phyloP scores from a whole-genome alignment of 2,329 filamentous ascomycete species.

The Xylaria sp. region DNA sequence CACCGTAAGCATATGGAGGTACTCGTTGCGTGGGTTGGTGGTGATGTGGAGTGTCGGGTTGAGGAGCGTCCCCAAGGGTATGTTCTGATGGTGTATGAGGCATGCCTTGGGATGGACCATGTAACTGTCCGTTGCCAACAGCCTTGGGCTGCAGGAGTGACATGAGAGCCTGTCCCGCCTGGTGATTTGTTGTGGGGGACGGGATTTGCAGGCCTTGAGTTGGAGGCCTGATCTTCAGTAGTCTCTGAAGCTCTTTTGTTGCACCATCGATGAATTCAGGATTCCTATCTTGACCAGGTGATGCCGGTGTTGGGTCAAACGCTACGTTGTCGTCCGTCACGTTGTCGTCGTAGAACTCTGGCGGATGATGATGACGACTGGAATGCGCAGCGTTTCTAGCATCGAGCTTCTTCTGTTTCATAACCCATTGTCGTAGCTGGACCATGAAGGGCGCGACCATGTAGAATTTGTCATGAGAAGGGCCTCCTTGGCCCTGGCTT shows the following conservation, averaged over 20 bases:
- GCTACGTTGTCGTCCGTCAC: constrained; percentile 65
- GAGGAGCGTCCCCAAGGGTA: constrained; percentile 49
- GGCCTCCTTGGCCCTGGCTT: constrained; percentile 58
- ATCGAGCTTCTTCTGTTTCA: constrained; percentile 78
- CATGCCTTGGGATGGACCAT: constrained; percentile 14
- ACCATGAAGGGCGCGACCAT: constrained; percentile 95
- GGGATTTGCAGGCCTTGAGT: constrained; percentile 50
- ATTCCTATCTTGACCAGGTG: constrained; percentile 35
- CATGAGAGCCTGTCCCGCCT: constrained; percentile 56
- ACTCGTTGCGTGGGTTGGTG: constrained; percentile 53
- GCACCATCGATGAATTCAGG: constrained; percentile 31
- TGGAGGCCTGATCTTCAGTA: constrained; percentile 59
- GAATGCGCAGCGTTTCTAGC: constrained; percentile 45
- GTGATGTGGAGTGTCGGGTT: constrained; percentile 62
- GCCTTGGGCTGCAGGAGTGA: constrained; percentile 52
- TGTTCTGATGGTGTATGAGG: constrained; percentile 57
- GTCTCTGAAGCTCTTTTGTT: constrained; percentile 51
- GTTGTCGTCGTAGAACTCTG: constrained; percentile 56
- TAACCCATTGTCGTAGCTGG: constrained; percentile 86
- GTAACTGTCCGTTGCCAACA: constrained; percentile 31
- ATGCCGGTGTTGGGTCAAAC: constrained; percentile 38
- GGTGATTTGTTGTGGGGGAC: constrained; percentile 32
- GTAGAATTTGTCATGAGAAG: constrained; percentile 83
- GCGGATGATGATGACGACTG: constrained; percentile 46
- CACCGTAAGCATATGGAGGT: constrained; percentile 49